A percentile compares a stretch with the other conserved stretches of the same genome.
phyloP scores from a whole-genome alignment of 2,329 filamentous ascomycete genomes.

The Monilinia fructicola region DNA sequence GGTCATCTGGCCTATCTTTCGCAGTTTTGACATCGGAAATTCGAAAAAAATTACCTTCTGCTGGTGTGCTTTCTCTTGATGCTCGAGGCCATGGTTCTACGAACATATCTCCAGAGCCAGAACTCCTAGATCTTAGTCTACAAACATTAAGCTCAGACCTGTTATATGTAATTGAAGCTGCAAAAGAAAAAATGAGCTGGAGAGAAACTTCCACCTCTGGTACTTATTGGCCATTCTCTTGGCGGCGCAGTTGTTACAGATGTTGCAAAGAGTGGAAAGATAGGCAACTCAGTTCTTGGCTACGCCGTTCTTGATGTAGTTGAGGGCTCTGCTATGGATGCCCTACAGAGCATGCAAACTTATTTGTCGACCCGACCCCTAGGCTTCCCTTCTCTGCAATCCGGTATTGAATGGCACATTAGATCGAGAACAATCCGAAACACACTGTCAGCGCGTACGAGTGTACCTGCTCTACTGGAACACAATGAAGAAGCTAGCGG shows the following conservation, averaged over 20 bases:
- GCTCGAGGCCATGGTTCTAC: slow-evolving; percentile 84
- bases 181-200: slow-evolving; percentile 71
- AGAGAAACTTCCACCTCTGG: slow-evolving; percentile 65
- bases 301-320: slow-evolving; percentile 94
- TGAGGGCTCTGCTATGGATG: slow-evolving; percentile 93
- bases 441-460: slow-evolving; percentile 76
- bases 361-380: slow-evolving; percentile 81
- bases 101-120: slow-evolving; percentile 43
- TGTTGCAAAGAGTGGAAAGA: slow-evolving; percentile 64
- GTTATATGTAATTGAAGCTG: slow-evolving; percentile 64
- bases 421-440: slow-evolving; percentile 86
- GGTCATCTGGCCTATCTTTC: slow-evolving; percentile 90
- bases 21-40: slow-evolving; percentile 78
- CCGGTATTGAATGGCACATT: slow-evolving; percentile 91
- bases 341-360: slow-evolving; percentile 88
- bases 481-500: slow-evolving; percentile 45
- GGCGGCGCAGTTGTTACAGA: slow-evolving; percentile 90
- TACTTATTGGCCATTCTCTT: slow-evolving; percentile 89
- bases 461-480: slow-evolving; percentile 76
- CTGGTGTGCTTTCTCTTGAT: slow-evolving; percentile 82
- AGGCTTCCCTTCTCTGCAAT: slow-evolving; percentile 72
- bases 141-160: slow-evolving; percentile 73
- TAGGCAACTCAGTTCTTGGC: slow-evolving; percentile 71
- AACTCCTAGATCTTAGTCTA: slow-evolving; percentile 66
- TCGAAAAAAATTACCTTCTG: slow-evolving; percentile 70